Evolutionary conservation across 2,329 filamentous ascomycete species (phyloP).

Genomic region (Diplodia sapinea): DNA sequence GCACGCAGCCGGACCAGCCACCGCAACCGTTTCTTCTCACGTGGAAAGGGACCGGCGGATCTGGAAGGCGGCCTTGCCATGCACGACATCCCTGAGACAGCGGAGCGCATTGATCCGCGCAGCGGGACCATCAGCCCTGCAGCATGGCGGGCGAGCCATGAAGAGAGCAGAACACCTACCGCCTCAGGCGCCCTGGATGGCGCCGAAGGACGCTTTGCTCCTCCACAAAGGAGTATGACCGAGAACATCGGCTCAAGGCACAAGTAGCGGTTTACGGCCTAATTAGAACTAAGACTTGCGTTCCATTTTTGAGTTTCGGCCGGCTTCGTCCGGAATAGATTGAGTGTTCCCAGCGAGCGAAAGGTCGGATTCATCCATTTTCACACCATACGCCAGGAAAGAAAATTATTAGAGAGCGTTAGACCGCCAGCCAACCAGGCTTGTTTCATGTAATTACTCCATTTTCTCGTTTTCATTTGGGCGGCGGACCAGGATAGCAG

Average conservation of each 20-base stretch:
- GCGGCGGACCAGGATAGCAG: neutral
- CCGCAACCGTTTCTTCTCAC: slow-evolving; percentile 67
- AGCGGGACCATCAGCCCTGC: slow-evolving; percentile 42
- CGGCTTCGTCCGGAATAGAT: slow-evolving; percentile 18
- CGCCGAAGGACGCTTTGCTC: neutral
- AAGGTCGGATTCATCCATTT: neutral
- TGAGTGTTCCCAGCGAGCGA: neutral
- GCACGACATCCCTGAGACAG: slow-evolving; percentile 38
- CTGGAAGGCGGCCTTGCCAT: slow-evolving; percentile 46
- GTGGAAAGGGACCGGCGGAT: slow-evolving; percentile 43
- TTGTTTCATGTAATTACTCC: slow-evolving; percentile 1
- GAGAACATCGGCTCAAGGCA: slow-evolving; percentile 7
- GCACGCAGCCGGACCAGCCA: slow-evolving; percentile 53
- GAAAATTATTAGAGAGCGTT: neutral
- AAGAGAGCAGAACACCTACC: slow-evolving; percentile 15
- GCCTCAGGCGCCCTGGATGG: slow-evolving; percentile 21
- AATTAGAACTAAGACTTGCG: slow-evolving; percentile 22
- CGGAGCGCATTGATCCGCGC: slow-evolving; percentile 46
- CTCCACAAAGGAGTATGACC: slow-evolving; percentile 7
- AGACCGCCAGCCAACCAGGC: neutral
- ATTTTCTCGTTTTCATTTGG: neutral
- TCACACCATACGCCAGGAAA: neutral
- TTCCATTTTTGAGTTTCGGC: slow-evolving; percentile 17
- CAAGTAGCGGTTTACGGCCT: slow-evolving; percentile 1
- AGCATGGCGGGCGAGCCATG: slow-evolving; percentile 37